Conservation (phyloP, 176 grass and related monocot species). For the Oryza meyeriana region DNA sequence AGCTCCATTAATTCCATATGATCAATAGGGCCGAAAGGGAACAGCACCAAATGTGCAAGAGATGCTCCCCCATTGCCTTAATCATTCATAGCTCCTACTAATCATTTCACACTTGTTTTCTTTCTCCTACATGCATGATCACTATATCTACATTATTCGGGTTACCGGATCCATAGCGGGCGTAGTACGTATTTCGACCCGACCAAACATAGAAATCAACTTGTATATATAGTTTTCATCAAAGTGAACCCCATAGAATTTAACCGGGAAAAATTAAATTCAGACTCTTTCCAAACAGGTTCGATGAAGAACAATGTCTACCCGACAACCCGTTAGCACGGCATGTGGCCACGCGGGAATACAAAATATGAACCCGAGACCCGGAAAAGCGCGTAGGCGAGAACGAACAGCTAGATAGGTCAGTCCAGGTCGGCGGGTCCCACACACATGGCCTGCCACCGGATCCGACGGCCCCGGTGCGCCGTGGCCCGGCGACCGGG, state of each 20-base stretch:
- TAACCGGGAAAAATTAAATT: too few species aligned
- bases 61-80: slow-evolving; percentile 28
- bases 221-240: too few species aligned
- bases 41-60: slow-evolving; percentile 6
- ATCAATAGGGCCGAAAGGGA: slow-evolving; percentile 35
- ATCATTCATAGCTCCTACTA: slow-evolving; percentile 20
- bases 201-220: too few species aligned
- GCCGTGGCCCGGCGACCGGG: slow-evolving; percentile 23
- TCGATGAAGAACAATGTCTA: neutral
- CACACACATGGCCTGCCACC: slow-evolving; percentile 35
- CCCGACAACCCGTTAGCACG: slow-evolving; percentile 17
- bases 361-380: slow-evolving; percentile 15
- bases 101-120: slow-evolving; percentile 33
- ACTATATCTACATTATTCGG: neutral
- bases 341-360: slow-evolving; percentile 21
- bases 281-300: too few species aligned
- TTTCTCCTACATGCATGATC: neutral
- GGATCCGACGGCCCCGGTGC: slow-evolving; percentile 19
- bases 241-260: too few species aligned
- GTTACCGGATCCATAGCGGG: neutral
- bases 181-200: neutral
- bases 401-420: neutral
- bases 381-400: slow-evolving; percentile 34
- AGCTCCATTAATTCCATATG: neutral
- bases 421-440: neutral